Evolutionary conservation across 768 basidiomycete species (phyloP).

Genomic region (Calocybe gangraenosa): DNA sequence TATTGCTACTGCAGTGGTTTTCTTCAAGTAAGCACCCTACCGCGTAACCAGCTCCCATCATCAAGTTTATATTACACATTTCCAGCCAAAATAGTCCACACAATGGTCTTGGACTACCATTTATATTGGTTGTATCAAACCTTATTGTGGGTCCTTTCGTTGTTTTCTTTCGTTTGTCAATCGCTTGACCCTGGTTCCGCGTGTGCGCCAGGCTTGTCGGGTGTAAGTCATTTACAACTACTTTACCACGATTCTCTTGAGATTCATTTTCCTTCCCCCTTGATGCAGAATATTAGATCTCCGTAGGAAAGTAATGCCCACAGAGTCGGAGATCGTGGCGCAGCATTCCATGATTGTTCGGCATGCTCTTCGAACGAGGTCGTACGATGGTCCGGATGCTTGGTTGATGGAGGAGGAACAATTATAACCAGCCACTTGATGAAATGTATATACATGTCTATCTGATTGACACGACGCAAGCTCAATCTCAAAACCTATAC

Average conservation of each 20-base stretch:
- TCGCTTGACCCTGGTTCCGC: background rate
- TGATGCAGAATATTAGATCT: slow-evolving; percentile 33
- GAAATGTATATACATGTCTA: no score
- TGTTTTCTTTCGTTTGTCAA: background rate
- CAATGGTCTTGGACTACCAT: slow-evolving; percentile 32
- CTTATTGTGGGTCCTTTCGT: slow-evolving; percentile 28
- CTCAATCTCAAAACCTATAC: slow-evolving; percentile 2
- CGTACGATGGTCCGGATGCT: slow-evolving; percentile 4
- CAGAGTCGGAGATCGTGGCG: slow-evolving; percentile 27
- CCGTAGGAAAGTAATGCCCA: slow-evolving; percentile 31
- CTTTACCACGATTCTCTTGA: background rate
- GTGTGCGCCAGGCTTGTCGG: slow-evolving; percentile 30
- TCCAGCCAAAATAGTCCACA: slow-evolving; percentile 26
- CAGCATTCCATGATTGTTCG: slow-evolving; percentile 26
- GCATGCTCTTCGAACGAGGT: slow-evolving; percentile 14
- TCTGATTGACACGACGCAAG: no score
- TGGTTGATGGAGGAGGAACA: slow-evolving; percentile 11
- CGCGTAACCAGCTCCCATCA: background rate
- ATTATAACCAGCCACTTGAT: no score
- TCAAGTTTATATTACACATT: background rate
- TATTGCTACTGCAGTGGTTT: slow-evolving; percentile 23
- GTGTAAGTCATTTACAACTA: slow-evolving; percentile 18
- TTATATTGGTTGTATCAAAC: slow-evolving; percentile 32
- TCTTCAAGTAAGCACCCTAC: slow-evolving; percentile 25
- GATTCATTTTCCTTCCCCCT: slow-evolving; percentile 1